Percentiles rank a stretch among this genome's conserved stretches.
Evolutionary conservation across 2,329 filamentous ascomycete genomes (phyloP).

Genomic region (Calonectria fujianensis): DNA sequence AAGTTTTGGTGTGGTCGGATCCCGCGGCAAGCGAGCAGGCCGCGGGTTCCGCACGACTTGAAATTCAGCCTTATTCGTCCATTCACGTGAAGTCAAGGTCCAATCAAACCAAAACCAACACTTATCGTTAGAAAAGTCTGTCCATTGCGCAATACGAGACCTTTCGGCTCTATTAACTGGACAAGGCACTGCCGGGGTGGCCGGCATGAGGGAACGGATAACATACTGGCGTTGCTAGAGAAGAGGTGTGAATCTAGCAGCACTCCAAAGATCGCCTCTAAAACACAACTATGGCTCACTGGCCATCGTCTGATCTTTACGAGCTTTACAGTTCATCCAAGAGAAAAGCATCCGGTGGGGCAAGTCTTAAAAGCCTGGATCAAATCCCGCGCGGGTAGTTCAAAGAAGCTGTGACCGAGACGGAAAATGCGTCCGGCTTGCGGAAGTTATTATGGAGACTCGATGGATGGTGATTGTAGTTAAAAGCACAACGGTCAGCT

Average conservation of each 20-base stretch:
- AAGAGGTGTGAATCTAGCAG: slow-evolving; percentile 2
- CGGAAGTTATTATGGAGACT: slow-evolving; percentile 3
- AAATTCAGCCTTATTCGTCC: not conserved
- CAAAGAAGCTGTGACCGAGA: no score
- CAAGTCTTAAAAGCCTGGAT: not conserved
- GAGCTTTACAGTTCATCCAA: not conserved
- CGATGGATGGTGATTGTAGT: not conserved
- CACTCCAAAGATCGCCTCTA: not conserved
- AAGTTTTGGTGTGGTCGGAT: not conserved
- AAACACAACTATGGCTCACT: not conserved
- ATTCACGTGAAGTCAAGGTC: not conserved
- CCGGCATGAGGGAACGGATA: slow-evolving; percentile 4
- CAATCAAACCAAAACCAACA: slow-evolving; percentile 7
- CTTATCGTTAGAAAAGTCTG: not conserved
- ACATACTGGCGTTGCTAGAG: not conserved
- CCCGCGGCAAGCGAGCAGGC: not conserved
- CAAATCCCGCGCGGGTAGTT: not conserved
- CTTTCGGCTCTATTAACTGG: not conserved
- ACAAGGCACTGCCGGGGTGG: not conserved
- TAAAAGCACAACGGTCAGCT: not conserved
- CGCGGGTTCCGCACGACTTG: not conserved
- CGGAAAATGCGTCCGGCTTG: not conserved
- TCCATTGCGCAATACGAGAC: not conserved
- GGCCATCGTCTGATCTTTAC: slow-evolving; percentile 1
- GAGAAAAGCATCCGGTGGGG: not conserved